Percentiles rank a stretch among this genome's conserved stretches.
phyloP scores from a whole-genome alignment of 2,329 filamentous ascomycete species.

The Hypomyces perniciosus region DNA sequence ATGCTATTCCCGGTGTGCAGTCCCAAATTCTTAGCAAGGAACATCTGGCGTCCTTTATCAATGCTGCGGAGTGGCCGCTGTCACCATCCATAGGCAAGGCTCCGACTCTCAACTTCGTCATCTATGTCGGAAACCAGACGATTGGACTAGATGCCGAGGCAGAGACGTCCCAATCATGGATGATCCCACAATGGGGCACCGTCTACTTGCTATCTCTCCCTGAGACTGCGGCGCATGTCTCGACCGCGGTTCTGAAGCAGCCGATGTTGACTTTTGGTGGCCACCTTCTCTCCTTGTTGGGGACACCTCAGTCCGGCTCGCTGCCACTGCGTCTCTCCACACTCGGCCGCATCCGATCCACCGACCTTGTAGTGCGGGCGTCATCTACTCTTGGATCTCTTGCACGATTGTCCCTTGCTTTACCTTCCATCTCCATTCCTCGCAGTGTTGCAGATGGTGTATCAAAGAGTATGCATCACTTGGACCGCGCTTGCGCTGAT shows the following conservation, averaged over 20 bases:
- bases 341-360: conserved; percentile 76
- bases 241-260: conserved; percentile 62
- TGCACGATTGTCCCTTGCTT: conserved; percentile 73
- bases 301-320: conserved; percentile 75
- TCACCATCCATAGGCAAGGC: conserved; percentile 89
- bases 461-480: conserved; percentile 68
- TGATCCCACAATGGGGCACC: conserved; percentile 91
- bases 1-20: conserved; percentile 65
- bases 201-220: conserved; percentile 53
- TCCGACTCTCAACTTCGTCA: conserved; percentile 91
- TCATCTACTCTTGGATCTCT: conserved; percentile 92
- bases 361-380: conserved; percentile 78
- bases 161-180: conserved; percentile 63
- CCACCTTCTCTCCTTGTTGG: conserved; percentile 81
- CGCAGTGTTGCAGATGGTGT: conserved; percentile 81
- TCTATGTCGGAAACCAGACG: conserved; percentile 78
- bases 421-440: conserved; percentile 89
- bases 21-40: conserved; percentile 68
- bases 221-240: conserved; percentile 45
- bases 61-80: conserved; percentile 94
- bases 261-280: conserved; percentile 86
- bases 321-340: conserved; percentile 80
- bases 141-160: conserved; percentile 46
- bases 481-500: conserved; percentile 69
- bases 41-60: conserved; percentile 90